phyloP scores from a whole-genome alignment of 2,329 filamentous ascomycete genomes.

The Sarocladiaceae sp. region DNA sequence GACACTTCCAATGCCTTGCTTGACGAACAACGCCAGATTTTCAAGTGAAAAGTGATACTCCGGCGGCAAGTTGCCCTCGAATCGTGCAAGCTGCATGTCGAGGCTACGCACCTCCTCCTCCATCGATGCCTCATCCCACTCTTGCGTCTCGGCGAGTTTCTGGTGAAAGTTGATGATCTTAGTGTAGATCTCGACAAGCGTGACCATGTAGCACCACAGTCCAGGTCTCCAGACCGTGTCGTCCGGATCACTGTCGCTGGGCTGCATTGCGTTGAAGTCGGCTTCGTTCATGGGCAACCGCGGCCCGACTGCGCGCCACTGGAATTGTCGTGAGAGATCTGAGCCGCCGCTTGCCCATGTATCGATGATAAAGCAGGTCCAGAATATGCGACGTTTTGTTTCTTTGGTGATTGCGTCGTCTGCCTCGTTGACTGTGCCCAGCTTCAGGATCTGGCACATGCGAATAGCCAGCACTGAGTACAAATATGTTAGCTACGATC shows the following conservation, averaged over 20 bases:
- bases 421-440: slow-evolving; percentile 14
- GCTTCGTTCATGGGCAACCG: slow-evolving; percentile 26
- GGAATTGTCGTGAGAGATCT: slow-evolving; percentile 21
- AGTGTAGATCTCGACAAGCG: slow-evolving; percentile 25
- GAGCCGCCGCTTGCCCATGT: slow-evolving; percentile 29
- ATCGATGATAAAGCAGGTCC: slow-evolving; percentile 29
- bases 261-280: slow-evolving; percentile 17
- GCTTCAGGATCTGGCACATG: slow-evolving; percentile 28
- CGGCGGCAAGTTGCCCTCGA: slow-evolving; percentile 19
- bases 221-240: slow-evolving; percentile 21
- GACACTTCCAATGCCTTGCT: slow-evolving; percentile 22
- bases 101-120: slow-evolving; percentile 17
- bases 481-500: slow-evolving; percentile 10
- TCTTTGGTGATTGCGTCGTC: slow-evolving; percentile 21
- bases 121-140: slow-evolving; percentile 24
- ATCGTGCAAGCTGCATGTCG: slow-evolving; percentile 18
- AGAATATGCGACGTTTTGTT: slow-evolving; percentile 26
- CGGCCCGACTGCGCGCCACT: slow-evolving; percentile 13
- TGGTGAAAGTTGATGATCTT: slow-evolving; percentile 27
- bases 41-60: slow-evolving; percentile 19
- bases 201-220: slow-evolving; percentile 28
- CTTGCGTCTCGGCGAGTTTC: slow-evolving; percentile 19
- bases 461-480: slow-evolving; percentile 30
- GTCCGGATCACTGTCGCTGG: slow-evolving; percentile 16
- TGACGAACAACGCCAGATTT: slow-evolving; percentile 21